Conservation (phyloP, 1,284 basidiomycete genomes). For the Malassezia japonica region DNA sequence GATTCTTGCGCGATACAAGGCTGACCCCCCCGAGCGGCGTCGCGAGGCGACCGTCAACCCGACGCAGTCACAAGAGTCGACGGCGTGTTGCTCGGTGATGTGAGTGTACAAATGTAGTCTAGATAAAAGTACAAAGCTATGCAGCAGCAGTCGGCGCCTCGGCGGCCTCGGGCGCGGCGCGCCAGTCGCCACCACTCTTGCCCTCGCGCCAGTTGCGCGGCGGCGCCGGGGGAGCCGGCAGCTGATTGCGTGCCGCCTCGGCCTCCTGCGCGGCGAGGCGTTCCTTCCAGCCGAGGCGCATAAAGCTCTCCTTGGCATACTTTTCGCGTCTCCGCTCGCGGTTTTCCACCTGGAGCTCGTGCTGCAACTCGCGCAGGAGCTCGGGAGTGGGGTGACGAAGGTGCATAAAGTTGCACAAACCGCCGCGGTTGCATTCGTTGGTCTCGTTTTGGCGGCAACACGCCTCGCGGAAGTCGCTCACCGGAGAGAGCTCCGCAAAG, state of each 20-base stretch:
- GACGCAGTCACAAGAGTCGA: background rate
- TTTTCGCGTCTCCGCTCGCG: slow-evolving; percentile 21
- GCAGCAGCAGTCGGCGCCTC: background rate
- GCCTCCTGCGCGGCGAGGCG: slow-evolving; percentile 8
- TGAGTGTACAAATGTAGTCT: background rate
- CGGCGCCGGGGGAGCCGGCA: background rate
- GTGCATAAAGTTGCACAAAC: slow-evolving; percentile 99
- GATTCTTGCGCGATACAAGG: background rate
- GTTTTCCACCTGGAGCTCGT: slow-evolving; percentile 38
- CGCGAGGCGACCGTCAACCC: background rate
- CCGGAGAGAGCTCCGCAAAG: slow-evolving; percentile 96
- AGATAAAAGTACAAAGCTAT: too few relatives aligned
- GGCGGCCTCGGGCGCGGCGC: background rate
- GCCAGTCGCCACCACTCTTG: slow-evolving; percentile 16
- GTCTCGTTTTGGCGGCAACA: slow-evolving; percentile 72
- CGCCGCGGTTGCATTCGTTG: slow-evolving; percentile 59
- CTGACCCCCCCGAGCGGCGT: background rate
- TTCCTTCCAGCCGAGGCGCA: slow-evolving; percentile 22
- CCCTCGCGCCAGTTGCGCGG: slow-evolving; percentile 12
- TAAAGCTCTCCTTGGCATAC: slow-evolving; percentile 7
- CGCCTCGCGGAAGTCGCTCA: slow-evolving; percentile 97
- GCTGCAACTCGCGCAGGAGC: slow-evolving; percentile 32
- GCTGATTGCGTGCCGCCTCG: slow-evolving; percentile 1
- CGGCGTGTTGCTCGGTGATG: slow-evolving; percentile 4
- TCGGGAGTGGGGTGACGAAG: slow-evolving; percentile 50